Evolutionary conservation across 2,329 filamentous ascomycete species (phyloP).

Genomic region (Gremmenia infestans): DNA sequence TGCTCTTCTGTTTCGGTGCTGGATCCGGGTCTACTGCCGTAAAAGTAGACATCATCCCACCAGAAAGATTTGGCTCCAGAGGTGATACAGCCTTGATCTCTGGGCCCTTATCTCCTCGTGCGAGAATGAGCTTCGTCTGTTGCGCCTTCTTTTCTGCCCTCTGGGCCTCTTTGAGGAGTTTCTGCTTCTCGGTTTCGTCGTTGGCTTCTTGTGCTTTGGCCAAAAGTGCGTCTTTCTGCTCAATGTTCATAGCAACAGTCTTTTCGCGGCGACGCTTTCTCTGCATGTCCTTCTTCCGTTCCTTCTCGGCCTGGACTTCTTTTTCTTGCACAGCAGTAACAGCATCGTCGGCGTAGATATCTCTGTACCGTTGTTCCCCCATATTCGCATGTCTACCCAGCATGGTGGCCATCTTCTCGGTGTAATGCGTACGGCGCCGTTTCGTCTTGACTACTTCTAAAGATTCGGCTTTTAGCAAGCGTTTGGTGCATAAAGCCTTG

Average conservation of each 20-base stretch:
- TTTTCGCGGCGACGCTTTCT: conserved; percentile 93
- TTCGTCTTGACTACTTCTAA: conserved; percentile 61
- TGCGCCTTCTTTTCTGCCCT: conserved; percentile 89
- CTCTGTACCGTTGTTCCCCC: conserved; percentile 71
- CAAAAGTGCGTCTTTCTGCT: conserved; percentile 80
- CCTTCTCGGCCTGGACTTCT: conserved; percentile 90
- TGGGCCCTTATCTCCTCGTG: conserved; percentile 78
- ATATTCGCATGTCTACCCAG: conserved; percentile 64
- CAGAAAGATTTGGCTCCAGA: conserved; percentile 75
- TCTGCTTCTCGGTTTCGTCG: conserved; percentile 77
- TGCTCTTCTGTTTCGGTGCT: conserved; percentile 43
- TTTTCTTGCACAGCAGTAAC: conserved; percentile 83
- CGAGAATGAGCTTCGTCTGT: conserved; percentile 80
- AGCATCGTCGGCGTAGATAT: conserved; percentile 73
- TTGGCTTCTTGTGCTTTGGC: conserved; percentile 72
- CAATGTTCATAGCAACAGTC: conserved; percentile 88
- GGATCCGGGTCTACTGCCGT: conserved; percentile 46
- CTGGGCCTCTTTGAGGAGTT: conserved; percentile 78
- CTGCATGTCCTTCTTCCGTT: conserved; percentile 99
- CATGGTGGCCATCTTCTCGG: conserved; percentile 51
- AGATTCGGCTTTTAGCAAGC: conserved; percentile 60
- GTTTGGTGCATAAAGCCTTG: conserved; percentile 58
- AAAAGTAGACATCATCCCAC: conserved; percentile 81
- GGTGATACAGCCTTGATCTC: conserved; percentile 61
- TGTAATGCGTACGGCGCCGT: conserved; percentile 56